Base-by-base conservation (phyloP, 768 basidiomycete genomes). In the Favolaschia claudopus region DNA sequence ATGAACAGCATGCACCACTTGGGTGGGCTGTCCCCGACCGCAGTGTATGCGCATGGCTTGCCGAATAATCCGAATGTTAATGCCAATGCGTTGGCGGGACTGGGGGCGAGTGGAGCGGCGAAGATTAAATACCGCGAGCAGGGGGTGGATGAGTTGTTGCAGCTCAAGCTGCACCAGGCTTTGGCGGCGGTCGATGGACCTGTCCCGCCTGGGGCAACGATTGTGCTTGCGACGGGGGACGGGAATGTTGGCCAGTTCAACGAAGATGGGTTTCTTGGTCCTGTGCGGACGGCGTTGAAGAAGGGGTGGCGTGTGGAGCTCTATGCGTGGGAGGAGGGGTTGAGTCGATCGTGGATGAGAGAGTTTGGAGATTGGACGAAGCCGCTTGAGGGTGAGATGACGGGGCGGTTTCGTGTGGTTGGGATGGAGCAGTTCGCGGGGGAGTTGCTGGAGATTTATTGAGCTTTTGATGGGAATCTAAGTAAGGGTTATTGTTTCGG, bases 281-380 rank as follows among this genome's bases (percentile, higher is more conserved):
- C 91, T 39, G 93, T 95, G 13, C 79, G 92, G 55, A 87, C 89
- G 13, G 96, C 96, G 5, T 76, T 98, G 66, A 89, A 87, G 74
- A 85, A 89, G 43, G 96, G 96, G 2, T 99, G 96, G 96, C 83
- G 81, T 55, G 94, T 99, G n/a, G 96, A 99, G 76, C 69, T 98
- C 67, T 95, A 94, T 75, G 91, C 92, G 1, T 99, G 95, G 89
- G 89, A 92, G 69, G 87, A 89, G 43, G 90, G 92, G 2, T 72
- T 93, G 58, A 94, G 93, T 71, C 82, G 85, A 22, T 81, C 88
- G 20, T 95, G 92, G 92, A 84, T 79, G 72, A 78, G 85, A 46
- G 85, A 89, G 72, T 92, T 91, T 73, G 88, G 89, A 1, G 81
- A 81, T 28, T 64, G 58, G 58, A 37, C 78, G 76, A 4, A 82